Evolutionary conservation across 371 early-diverging fungal genomes (phyloP), one percentile per base, ranked within the genome.

Genomic region (Paraphysoderma sedebokerense): DNA sequence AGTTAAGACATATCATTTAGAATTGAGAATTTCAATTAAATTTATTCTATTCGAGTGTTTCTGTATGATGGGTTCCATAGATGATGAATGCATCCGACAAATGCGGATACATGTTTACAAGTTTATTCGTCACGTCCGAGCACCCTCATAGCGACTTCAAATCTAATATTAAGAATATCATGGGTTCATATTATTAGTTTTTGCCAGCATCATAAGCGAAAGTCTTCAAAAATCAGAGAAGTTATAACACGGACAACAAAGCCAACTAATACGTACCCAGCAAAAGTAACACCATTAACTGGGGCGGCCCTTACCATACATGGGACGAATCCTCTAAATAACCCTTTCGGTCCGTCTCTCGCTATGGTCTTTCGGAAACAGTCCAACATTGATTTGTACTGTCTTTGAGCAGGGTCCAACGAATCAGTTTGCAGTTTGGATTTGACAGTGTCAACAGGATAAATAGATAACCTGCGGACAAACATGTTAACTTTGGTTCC

Each of bases 241-340:
- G n/a, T n/a, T n/a, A n/a, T n/a, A n/a, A n/a, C n/a, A n/a, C n/a
- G n/a, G n/a, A n/a, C n/a, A n/a, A n/a, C n/a, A n/a, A n/a, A n/a
- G 34, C 34, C 34, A 34, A n/a, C 34, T 17, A n/a, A 34, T 35
- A 69, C 72, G 44, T n/a, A 72, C 3, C 70, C 71, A 23, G 64
- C 61, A 50, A 73, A 73, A 1, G 74, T 73, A 30, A 60, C 58
- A 5, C 62, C 71, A 48, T 73, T 73, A 17, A 65, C 74, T 7
- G 74, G 74, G 8, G 59, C 68, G 24, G 74, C 70, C 34, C 71
- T 52, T 17, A 71, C 56, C 66, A 73, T 68, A 53, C 68, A 64
- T 24, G 67, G 55, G 26, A 53, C 53, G 47, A 71, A 71, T 5
- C 70, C 68, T 54, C 27, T 17, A 56, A 67, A 73, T 30, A 73